Evolutionary conservation across 1,139 yeast species (phyloP), one percentile per base, ranked within the genome.

Genomic region (Debaryomyces singareniensis): DNA sequence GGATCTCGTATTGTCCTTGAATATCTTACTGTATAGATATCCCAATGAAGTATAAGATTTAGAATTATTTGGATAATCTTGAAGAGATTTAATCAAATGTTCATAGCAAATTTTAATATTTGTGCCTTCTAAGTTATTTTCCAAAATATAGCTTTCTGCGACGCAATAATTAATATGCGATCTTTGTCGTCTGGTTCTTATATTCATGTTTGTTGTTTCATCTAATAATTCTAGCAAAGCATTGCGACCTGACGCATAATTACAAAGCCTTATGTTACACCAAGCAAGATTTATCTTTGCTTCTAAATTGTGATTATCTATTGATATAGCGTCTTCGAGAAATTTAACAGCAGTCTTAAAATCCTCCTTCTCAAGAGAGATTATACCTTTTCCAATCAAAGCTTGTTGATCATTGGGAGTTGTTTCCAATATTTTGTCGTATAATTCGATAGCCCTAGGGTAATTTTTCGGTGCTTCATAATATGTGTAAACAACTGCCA

Each of bases 391-490:
- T 9, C 97, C 97, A 21, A 89, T 69, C 38, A 72, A 66, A 0
- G 96, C 95, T 29, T 68, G 68, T 3, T 68, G 57, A 42, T 78
- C 75, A 5, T 35, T 30, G 2, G 55, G 45, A 31, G 72, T 73
- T 3, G 58, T 58, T 3, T 45, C 44, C 18, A 85, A 61, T 5
- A 87, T 74, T 20, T 67, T 60, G 30, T 81, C 82, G 51, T 82
- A 91, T 16, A 87, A 56, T 28, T 74, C 75, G 26, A 83, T 51
- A 0, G 98, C 97, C 24, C 79, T 66, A 6, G 72, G 66, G 47
- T 76, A 86, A 52, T 89, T 83, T 51, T 86, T 86, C 4, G 97
- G 98, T 0, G 96, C 84, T 49, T 89, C 95, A 48, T 78, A 72
- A 47, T 83, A 81, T 0, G 95, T 85, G 46, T 86, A 84, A 1